Conservation (phyloP, 352 stramenopile species). For the Globisporangium abappressorium region DNA sequence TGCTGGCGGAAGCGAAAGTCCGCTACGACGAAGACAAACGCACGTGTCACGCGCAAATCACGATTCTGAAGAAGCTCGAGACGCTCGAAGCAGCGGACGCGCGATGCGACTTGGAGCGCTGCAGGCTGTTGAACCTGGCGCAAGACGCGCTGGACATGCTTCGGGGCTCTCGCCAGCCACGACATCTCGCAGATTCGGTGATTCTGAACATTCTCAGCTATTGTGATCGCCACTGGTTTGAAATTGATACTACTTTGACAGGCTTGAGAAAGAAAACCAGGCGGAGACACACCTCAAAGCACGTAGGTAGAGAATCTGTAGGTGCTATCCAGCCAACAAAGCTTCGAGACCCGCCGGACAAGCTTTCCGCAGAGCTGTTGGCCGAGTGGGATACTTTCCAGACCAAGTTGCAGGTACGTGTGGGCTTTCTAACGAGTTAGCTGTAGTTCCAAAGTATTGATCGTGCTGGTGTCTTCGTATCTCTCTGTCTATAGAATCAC, state of each 20-base stretch:
- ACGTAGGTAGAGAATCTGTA: too few relatives aligned
- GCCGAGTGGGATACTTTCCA: slow-evolving; percentile 30
- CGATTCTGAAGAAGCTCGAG: slow-evolving; percentile 35
- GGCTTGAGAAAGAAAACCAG: neutral
- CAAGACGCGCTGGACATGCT: slow-evolving; percentile 35
- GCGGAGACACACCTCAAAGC: slow-evolving; percentile 4
- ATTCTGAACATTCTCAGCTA: slow-evolving; percentile 48
- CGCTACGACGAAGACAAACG: slow-evolving; percentile 41
- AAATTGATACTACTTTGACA: slow-evolving; percentile 5
- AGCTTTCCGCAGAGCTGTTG: slow-evolving; percentile 28
- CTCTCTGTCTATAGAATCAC: slow-evolving; percentile 17
- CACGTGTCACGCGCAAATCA: slow-evolving; percentile 33
- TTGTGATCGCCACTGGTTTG: slow-evolving; percentile 65
- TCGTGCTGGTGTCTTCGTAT: neutral
- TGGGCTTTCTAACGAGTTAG: neutral
- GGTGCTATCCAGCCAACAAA: slow-evolving; percentile 20
- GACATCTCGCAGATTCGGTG: slow-evolving; percentile 26
- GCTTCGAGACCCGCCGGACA: slow-evolving; percentile 26
- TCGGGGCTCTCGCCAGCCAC: slow-evolving; percentile 22
- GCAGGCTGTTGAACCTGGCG: slow-evolving; percentile 21
- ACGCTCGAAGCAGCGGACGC: slow-evolving; percentile 32
- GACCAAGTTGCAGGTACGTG: slow-evolving; percentile 28
- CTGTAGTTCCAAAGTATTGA: neutral
- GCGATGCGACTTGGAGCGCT: slow-evolving; percentile 33
- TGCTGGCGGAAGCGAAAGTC: slow-evolving; percentile 49